Percentiles rank a stretch among this genome's conserved stretches.
These are phyloP conservation scores for Haplographium delicatum DNA, from an alignment of 495 filamentous ascomycete species.

Conservation along the genomic window DNA sequence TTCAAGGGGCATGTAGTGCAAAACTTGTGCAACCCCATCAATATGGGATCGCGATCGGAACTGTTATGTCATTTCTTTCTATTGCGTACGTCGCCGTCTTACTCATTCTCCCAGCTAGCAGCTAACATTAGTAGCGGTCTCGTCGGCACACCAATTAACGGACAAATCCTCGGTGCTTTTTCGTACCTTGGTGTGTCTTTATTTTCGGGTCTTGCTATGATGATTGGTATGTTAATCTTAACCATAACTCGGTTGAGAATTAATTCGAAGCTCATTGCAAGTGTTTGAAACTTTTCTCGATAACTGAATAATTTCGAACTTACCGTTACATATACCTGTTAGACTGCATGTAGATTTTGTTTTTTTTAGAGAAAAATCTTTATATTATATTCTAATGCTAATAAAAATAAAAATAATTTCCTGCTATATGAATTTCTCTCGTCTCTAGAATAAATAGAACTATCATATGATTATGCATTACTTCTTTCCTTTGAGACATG, in stretches of 20 bases:
- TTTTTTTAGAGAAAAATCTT: too few relatives aligned
- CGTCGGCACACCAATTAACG: constrained; percentile 16
- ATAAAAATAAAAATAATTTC: too few relatives aligned
- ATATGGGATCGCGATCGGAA: constrained; percentile 13
- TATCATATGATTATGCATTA: too few relatives aligned
- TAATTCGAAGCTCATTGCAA: constrained; percentile 2
- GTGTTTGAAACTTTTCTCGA: too few relatives aligned
- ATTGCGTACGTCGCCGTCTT: constrained; percentile 2
- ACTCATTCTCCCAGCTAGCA: background rate
- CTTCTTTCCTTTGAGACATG: background rate
- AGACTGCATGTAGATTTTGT: too few relatives aligned
- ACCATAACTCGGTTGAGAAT: background rate
- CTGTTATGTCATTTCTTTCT: constrained; percentile 13
- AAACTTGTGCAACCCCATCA: background rate
- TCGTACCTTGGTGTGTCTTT: constrained; percentile 6
- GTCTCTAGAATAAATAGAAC: too few relatives aligned
- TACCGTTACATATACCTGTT: too few relatives aligned
- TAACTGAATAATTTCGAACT: too few relatives aligned
- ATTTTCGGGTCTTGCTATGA: constrained; percentile 16
- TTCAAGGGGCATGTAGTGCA: constrained; percentile 15
- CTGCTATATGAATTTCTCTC: too few relatives aligned
- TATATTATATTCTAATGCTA: too few relatives aligned
- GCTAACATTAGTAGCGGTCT: constrained; percentile 6
- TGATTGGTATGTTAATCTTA: constrained; percentile 5
- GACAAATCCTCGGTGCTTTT: constrained; percentile 3